A percentile compares a stretch with the other conserved stretches of the same genome.
Conservation (phyloP, 768 basidiomycete species). For the Mycena maculata region DNA sequence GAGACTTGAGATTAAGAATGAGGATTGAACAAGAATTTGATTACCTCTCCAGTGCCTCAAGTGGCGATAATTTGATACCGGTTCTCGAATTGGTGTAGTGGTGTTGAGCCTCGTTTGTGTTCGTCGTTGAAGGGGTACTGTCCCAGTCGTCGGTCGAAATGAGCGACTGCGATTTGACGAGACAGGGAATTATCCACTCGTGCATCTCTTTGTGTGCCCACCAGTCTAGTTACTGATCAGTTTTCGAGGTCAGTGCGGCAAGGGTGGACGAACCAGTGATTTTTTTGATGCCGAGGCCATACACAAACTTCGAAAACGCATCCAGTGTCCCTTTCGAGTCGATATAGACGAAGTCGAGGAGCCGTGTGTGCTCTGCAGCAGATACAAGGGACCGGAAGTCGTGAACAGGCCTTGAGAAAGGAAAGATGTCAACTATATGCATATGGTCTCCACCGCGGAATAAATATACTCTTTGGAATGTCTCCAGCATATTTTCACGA, state of each 20-base stretch:
- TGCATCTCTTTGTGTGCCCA: slow-evolving; percentile 35
- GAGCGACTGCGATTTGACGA: too few relatives aligned
- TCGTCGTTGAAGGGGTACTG: slow-evolving; percentile 35
- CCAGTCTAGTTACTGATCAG: too few relatives aligned
- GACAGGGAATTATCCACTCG: slow-evolving; percentile 35
- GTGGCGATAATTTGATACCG: slow-evolving; percentile 30
- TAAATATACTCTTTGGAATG: slow-evolving; percentile 15
- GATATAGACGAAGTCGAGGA: slow-evolving; percentile 15
- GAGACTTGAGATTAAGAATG: too few relatives aligned
- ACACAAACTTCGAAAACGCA: neutral
- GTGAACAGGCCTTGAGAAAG: neutral
- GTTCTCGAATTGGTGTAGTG: slow-evolving; percentile 38
- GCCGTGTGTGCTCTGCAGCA: neutral
- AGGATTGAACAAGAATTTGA: too few relatives aligned
- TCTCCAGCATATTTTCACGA: slow-evolving; percentile 18
- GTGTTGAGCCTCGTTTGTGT: slow-evolving; percentile 37
- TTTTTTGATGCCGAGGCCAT: neutral
- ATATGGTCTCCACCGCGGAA: too few relatives aligned
- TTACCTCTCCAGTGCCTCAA: slow-evolving; percentile 34
- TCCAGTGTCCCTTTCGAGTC: slow-evolving; percentile 4
- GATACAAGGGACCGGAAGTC: slow-evolving; percentile 2
- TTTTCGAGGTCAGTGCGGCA: too few relatives aligned
- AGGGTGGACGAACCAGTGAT: slow-evolving; percentile 22
- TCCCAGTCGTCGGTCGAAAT: slow-evolving; percentile 33
- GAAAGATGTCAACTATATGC: too few relatives aligned